Conservation (phyloP, 2,329 filamentous ascomycete genomes). For the Fusarium sp. region DNA sequence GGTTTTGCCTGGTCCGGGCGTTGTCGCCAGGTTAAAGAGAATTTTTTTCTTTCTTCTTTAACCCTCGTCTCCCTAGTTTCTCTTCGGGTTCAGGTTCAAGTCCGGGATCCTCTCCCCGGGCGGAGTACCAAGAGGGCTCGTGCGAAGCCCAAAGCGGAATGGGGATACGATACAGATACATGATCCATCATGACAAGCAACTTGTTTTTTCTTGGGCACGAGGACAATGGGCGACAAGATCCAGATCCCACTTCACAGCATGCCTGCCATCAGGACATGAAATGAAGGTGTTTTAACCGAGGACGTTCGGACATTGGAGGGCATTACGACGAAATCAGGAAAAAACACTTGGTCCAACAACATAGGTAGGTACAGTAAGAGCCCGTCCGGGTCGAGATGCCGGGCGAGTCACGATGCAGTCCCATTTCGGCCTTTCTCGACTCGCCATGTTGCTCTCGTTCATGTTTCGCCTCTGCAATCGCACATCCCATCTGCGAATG, state of each 20-base stretch:
- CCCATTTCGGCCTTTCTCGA: constrained; percentile 14
- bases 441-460: constrained; percentile 1
- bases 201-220: constrained; percentile 8
- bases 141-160: constrained; percentile 17
- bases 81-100: constrained; percentile 22
- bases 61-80: constrained; percentile 5
- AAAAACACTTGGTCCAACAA: neutral
- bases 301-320: neutral
- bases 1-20: constrained; percentile 21
- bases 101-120: constrained; percentile 12
- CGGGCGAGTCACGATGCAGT: constrained; percentile 25
- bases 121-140: constrained; percentile 23
- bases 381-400: constrained; percentile 3
- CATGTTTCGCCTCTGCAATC: neutral
- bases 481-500: neutral
- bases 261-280: neutral
- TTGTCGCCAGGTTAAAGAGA: constrained; percentile 2
- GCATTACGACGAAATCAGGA: neutral
- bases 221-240: neutral
- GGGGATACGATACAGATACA: neutral
- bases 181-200: neutral
- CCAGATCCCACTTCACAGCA: neutral
- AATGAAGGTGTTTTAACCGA: constrained; percentile 8
- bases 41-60: constrained; percentile 12
- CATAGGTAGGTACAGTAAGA: neutral